Evolutionary conservation across 2,329 filamentous ascomycete species (phyloP), one percentile per base, ranked within the genome.

Genomic region (Esteya vermicola): DNA sequence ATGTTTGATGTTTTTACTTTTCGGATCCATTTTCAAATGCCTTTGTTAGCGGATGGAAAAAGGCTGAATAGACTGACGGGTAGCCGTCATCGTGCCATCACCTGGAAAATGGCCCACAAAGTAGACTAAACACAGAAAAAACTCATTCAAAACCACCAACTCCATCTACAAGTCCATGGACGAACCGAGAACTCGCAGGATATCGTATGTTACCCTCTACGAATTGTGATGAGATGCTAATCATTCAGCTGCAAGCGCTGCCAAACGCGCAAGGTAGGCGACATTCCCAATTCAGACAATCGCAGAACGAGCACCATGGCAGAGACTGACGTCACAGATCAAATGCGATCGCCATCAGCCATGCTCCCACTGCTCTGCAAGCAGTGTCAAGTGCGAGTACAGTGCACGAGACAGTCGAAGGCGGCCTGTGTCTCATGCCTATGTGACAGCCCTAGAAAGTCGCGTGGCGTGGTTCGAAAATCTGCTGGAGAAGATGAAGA

Each of bases 171-270:
- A n/a, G n/a, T n/a, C n/a, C n/a, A n/a, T n/a, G n/a, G n/a, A n/a
- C n/a, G n/a, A n/a, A n/a, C n/a, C n/a, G n/a, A n/a, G n/a, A n/a
- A n/a, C n/a, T n/a, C n/a, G n/a, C n/a, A n/a, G n/a, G n/a, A n/a
- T n/a, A n/a, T n/a, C n/a, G n/a, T n/a, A n/a, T 4, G 47, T 76
- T 4, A 75, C 75, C 8, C 28, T 31, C 10, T n/a, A 9, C 14
- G 16, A 9, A 31, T 31, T 31, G n/a, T 31, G 12, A n/a, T n/a
- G 12, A n/a, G 16, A 9, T 9, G 14, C 16, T 9, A 9, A 6
- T 6, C 6, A n/a, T 6, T 21, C 22, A 38, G 36, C n/a, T 38
- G 36, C 26, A 28, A 38, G 16, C 16, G 36, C 4, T 38, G 36
- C 26, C 36, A 38, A 31, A 21, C 19, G 18, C 36, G 36, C 20